Evolutionary conservation across 345 rosid genomes (phyloP), one percentile per base, ranked within the genome.

Genomic region (Corymbia maculata): DNA sequence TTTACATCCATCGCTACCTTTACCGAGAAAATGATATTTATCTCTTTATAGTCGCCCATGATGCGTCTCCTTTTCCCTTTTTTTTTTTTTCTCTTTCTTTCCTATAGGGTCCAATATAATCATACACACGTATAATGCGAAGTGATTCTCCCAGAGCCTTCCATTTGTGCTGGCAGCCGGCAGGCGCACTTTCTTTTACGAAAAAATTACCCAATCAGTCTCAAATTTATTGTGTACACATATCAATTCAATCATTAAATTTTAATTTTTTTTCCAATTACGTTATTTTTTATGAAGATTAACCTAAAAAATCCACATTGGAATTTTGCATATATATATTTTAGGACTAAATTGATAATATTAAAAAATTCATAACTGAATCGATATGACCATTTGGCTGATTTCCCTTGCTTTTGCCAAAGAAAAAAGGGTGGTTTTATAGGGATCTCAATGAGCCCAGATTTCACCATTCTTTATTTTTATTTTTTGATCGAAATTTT

Each of bases 161-260:
- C 75, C 75, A 30, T 64, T 14, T 64, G 32, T n/a, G 75, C 9
- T n/a, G 42, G 42, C 19, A 14, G 75, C 75, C 75, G 75, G 17
- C 75, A 14, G 36, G 19, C 8, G 4, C 75, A 64, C 75, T 64
- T 14, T 36, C 9, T 15, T 64, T 30, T 13, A 9, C 0, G 6
- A 14, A 0, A n/a, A 64, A 64, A n/a, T 64, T 64, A 64, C 7
- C 42, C 7, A n/a, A 64, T 7, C 42, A 14, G 7, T 13, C 0
- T 1, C n/a, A 13, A 64, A 64, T n/a, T 13, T 0, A 13, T n/a
- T n/a, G 21, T 55, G 19, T n/a, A 13, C 9, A 7, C 17, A 13
- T n/a, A 0, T 0, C 19, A 64, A n/a, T 2, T n/a, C 0, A 7
- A 13, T 30, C 5, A 6, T 64, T 6, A n/a, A 64, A 0, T 64